Evolutionary conservation across 441 rosid genomes (phyloP), one percentile per base, ranked within the genome.

Genomic region (Populus tomentosa): DNA sequence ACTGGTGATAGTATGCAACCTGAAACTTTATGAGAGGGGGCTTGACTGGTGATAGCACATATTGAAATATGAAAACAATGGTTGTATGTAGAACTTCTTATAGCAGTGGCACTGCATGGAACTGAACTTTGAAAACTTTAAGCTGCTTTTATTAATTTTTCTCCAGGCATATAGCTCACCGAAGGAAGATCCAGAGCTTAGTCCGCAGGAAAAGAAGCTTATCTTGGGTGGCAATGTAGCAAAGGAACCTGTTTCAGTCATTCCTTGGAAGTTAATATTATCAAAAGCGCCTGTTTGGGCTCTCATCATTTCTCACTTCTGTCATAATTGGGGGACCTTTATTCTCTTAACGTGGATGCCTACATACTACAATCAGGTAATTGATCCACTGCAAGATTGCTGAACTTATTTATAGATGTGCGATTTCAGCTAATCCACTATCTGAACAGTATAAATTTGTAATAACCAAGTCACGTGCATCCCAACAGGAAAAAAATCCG

Each of bases 281-380:
- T 95, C 99, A 33, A 95, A 94, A 81, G 89, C 98, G 28, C 93
- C 99, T 73, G 99, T 95, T 70, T 95, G 99, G 99, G 99, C 99
- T 78, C 95, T 95, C 73, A 94, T 94, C 67, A 80, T 94, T 79
- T 95, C 97, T 21, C 99, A 95, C 81, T 95, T 95, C 87, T 95
- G 98, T 84, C 99, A 95, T 81, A 95, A 95, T 66, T 95, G 99
- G 99, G 98, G 99, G 81, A 95, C 99, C 14, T 95, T 95, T 83
- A 95, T 95, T 82, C 91, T 95, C 71, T 81, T 94, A 78, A 94
- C 99, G 33, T 95, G 99, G 99, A 95, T 95, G 99, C 99, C 99
- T 35, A 95, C 99, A 46, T 95, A 95, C 85, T 95, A 95, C 90
- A 95, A 92, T 85, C 99, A 95, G 99, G 98, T 90, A 83, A 30